Evolutionary conservation across 345 rosid genomes (phyloP), one percentile per base, ranked within the genome.

Genomic region (Pseudoturritis turrita): DNA sequence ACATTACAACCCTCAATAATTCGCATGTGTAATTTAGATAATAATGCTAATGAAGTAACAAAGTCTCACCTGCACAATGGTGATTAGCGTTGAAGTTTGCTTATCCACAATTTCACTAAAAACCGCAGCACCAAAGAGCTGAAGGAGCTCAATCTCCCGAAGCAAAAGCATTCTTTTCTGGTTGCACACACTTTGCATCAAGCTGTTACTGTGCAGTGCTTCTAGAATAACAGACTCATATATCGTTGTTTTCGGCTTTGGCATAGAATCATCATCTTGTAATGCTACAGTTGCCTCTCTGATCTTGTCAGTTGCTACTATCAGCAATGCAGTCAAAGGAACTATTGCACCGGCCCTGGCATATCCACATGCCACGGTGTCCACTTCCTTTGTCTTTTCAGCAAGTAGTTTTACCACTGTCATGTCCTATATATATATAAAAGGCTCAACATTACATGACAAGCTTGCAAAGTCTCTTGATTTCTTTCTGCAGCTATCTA

Each of bases 101-200:
- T 82, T 86, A 76, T 80, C 88, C 56, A 72, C 51, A 17, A 54
- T 23, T 40, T 62, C 70, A 33, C 57, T 68, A 6, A 29, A 66
- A 63, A 82, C 68, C 5, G 74, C 85, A 21, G 86, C 85, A 19
- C 83, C 92, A 39, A 85, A 89, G 50, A 88, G 83, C 79, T 88
- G 96, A 57, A 89, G 90, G 78, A 92, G 66, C 82, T 80, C 90
- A 55, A 89, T 87, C 83, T 77, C 88, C 50, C 79, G 52, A 56
- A 91, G 90, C 79, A 85, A 66, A 40, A 89, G 82, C 75, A 81
- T 85, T 55, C 94, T 73, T 67, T 81, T 88, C 75, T 57, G 64
- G 6, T 54, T 70, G 15, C 68, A 63, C 67, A 69, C 80, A 60
- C 70, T 62, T 62, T 76, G 29, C 18, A 74, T 49, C 4, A 69